A percentile compares a stretch with the other conserved stretches of the same genome.
These are phyloP conservation scores for Fusarium liriodendri DNA, from an alignment of 2,329 filamentous ascomycete species.

Conservation along the genomic window DNA sequence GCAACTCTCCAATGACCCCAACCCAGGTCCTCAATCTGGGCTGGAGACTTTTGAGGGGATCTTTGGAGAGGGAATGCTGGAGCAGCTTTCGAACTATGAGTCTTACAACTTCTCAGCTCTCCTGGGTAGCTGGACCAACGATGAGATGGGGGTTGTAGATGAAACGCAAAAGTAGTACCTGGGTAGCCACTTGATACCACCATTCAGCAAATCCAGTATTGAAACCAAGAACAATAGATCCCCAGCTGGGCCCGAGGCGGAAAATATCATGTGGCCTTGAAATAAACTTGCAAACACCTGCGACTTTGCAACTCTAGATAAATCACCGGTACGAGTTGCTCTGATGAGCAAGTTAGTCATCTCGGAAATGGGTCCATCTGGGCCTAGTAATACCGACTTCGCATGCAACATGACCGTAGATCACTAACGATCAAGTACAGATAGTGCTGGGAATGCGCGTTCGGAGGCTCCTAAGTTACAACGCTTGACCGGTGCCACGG, in stretches of 20 bases:
- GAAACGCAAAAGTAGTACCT: not conserved
- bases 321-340: not conserved
- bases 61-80: not conserved
- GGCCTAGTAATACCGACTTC: not conserved
- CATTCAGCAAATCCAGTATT: not conserved
- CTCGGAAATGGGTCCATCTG: not conserved
- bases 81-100: conserved; percentile 2
- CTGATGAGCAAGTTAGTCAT: not conserved
- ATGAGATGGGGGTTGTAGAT: not conserved
- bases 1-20: not conserved
- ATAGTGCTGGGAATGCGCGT: not conserved
- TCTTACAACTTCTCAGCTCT: not conserved
- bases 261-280: no score
- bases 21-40: not conserved
- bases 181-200: not conserved
- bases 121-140: not conserved
- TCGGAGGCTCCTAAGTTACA: not conserved
- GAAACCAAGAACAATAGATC: not conserved
- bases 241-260: no score
- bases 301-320: no score
- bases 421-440: not conserved
- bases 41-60: not conserved
- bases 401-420: not conserved
- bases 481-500: not conserved
- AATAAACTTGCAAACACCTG: no score